These are phyloP conservation scores for Ampelocalamus luodianensis DNA, from an alignment of 176 grass and related monocot genomes.

Conservation along the genomic window DNA sequence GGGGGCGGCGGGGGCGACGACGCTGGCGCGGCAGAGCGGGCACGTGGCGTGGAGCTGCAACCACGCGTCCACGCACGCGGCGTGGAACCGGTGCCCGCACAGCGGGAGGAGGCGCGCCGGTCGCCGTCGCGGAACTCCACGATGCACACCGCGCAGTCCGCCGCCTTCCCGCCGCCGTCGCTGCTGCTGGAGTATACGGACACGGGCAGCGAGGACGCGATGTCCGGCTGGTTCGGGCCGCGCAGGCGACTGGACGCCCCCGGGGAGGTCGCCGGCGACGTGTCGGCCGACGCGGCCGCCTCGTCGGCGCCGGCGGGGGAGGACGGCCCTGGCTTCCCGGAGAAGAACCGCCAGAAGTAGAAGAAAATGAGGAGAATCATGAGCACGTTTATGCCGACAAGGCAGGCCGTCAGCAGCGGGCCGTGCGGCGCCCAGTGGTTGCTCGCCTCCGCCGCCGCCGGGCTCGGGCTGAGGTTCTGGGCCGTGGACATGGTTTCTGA, in stretches of 20 bases:
- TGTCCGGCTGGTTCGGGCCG: not conserved
- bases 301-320: not conserved
- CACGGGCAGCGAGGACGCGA: conserved; percentile 46
- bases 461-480: conserved; percentile 12
- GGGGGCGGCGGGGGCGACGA: conserved; percentile 1
- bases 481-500: conserved; percentile 38
- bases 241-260: not conserved
- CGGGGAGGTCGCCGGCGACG: conserved; percentile 34
- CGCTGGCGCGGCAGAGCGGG: conserved; percentile 65
- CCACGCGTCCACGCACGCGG: conserved; percentile 66
- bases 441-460: conserved; percentile 33
- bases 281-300: not conserved
- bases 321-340: conserved; percentile 22
- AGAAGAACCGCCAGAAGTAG: conserved; percentile 73
- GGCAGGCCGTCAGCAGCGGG: conserved; percentile 30
- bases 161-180: not conserved
- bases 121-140: conserved; percentile 66
- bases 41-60: conserved; percentile 60
- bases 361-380: conserved; percentile 59
- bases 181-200: conserved; percentile 43
- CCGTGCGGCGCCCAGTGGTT: conserved; percentile 46
- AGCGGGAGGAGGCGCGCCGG: conserved; percentile 45
- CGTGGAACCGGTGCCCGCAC: conserved; percentile 66
- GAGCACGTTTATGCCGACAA: conserved; percentile 62
- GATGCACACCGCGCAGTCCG: conserved; percentile 73